phyloP scores from a whole-genome alignment of 164 flowering plant species.

The Tetracentron sinense region DNA sequence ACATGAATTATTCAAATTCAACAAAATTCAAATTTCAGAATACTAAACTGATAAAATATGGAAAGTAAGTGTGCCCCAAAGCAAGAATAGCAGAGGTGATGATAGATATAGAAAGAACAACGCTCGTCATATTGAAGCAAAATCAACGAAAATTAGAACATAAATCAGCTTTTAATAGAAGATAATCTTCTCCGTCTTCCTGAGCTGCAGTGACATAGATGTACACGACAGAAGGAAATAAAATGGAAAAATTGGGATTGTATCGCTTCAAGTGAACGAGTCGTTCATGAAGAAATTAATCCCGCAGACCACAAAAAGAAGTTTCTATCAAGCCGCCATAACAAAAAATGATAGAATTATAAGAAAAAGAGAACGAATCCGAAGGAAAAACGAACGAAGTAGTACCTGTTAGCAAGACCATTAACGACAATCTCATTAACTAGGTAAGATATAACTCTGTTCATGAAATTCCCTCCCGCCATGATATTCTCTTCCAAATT shows the following conservation, averaged over 20 bases:
- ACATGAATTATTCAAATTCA: not conserved
- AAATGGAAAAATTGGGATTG: not conserved
- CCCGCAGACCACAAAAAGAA: conserved; percentile 39
- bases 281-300: conserved; percentile 19
- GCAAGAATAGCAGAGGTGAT: not conserved
- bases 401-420: conserved; percentile 70
- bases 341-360: not conserved
- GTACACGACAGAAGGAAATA: not conserved
- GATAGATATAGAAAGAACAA: not conserved
- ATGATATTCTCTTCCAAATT: conserved; percentile 1
- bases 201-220: no score
- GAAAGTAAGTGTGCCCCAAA: not conserved
- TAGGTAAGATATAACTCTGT: conserved; percentile 54
- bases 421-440: conserved; percentile 62
- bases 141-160: not conserved
- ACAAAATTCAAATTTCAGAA: not conserved
- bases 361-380: not conserved
- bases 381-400: not conserved
- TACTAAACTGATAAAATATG: no score
- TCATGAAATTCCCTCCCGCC: conserved; percentile 64
- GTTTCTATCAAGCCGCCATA: conserved; percentile 16
- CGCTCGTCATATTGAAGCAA: not conserved
- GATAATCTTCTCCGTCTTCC: conserved; percentile 6
- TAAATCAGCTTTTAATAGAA: not conserved
- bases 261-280: conserved; percentile 29